Conservation (phyloP, 441 rosid genomes). For the Capsella rubella region DNA sequence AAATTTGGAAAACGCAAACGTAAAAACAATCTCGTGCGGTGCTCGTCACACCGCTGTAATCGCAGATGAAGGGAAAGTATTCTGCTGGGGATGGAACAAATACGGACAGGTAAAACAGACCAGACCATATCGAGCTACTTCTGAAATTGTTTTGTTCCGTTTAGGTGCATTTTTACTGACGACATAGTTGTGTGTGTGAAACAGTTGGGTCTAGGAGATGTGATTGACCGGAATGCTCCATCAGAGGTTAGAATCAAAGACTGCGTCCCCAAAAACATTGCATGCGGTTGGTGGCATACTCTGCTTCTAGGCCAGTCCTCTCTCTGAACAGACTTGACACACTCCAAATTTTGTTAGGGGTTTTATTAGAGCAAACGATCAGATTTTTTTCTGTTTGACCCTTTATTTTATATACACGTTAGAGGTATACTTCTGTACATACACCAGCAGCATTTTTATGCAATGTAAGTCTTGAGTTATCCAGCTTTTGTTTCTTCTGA, state of each 20-base stretch:
- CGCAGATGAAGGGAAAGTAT: conserved; percentile 70
- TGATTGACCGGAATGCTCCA: conserved; percentile 84
- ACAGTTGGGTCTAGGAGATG: conserved; percentile 98
- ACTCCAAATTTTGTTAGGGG: conserved; percentile 41
- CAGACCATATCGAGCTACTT: conserved; percentile 15
- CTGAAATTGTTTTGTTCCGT: background rate
- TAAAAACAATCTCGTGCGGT: conserved; percentile 77
- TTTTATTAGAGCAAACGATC: conserved; percentile 28
- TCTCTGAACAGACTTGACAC: conserved; percentile 47
- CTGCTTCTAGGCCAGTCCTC: conserved; percentile 72
- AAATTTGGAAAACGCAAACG: conserved; percentile 66
- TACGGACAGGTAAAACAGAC: conserved; percentile 87
- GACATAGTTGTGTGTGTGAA: conserved; percentile 37
- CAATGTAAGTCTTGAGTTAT: conserved; percentile 22
- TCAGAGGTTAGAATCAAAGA: conserved; percentile 70
- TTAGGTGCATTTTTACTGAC: background rate
- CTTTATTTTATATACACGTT: conserved; percentile 2
- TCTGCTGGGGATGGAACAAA: conserved; percentile 99
- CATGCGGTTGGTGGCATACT: conserved; percentile 99
- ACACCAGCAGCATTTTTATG: conserved; percentile 9
- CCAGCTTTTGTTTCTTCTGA: conserved; percentile 21
- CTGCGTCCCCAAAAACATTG: conserved; percentile 64
- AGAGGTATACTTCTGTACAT: conserved; percentile 32
- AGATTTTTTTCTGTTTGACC: conserved; percentile 5
- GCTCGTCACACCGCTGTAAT: conserved; percentile 91